phyloP scores from a whole-genome alignment of 2,329 filamentous ascomycete genomes.

The Colletotrichum coccodes region DNA sequence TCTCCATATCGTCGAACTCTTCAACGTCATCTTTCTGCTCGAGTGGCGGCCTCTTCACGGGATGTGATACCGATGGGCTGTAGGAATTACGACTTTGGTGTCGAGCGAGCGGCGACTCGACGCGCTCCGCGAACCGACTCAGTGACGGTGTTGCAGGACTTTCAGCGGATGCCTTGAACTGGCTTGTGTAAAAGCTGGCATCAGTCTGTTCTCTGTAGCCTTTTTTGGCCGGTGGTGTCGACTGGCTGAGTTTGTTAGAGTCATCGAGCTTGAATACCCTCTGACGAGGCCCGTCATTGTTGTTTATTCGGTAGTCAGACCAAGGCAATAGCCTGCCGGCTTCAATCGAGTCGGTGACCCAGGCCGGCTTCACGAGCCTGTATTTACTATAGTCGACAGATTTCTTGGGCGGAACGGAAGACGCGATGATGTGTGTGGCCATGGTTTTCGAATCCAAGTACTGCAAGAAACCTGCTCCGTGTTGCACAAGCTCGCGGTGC shows the following conservation, averaged over 20 bases:
- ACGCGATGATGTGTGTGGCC: conserved; percentile 95
- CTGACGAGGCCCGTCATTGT: conserved; percentile 81
- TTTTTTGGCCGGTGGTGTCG: conserved; percentile 63
- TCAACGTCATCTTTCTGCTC: conserved; percentile 25
- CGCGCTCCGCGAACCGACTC: conserved; percentile 41
- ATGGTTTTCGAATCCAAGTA: conserved; percentile 95
- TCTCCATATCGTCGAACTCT: conserved; percentile 31
- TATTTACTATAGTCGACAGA: conserved; percentile 87
- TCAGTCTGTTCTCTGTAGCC: conserved; percentile 86
- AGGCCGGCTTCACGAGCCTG: conserved; percentile 92
- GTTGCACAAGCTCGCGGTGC: conserved; percentile 85
- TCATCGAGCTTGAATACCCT: conserved; percentile 75
- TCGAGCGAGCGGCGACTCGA: conserved; percentile 35
- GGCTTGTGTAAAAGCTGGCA: conserved; percentile 83
- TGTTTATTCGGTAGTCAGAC: conserved; percentile 84
- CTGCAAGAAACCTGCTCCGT: conserved; percentile 95
- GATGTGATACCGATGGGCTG: conserved; percentile 34
- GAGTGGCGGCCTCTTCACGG: background rate
- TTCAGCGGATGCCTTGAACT: conserved; percentile 60
- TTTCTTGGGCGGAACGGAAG: conserved; percentile 91
- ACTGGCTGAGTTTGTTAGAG: conserved; percentile 74
- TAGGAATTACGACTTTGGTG: background rate
- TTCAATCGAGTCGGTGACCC: conserved; percentile 90
- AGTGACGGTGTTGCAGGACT: conserved; percentile 39
- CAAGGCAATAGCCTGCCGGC: conserved; percentile 87